Evolutionary conservation across 1,284 basidiomycete species (phyloP), one percentile per base, ranked within the genome.

Genomic region (Rhodotorula sp.): DNA sequence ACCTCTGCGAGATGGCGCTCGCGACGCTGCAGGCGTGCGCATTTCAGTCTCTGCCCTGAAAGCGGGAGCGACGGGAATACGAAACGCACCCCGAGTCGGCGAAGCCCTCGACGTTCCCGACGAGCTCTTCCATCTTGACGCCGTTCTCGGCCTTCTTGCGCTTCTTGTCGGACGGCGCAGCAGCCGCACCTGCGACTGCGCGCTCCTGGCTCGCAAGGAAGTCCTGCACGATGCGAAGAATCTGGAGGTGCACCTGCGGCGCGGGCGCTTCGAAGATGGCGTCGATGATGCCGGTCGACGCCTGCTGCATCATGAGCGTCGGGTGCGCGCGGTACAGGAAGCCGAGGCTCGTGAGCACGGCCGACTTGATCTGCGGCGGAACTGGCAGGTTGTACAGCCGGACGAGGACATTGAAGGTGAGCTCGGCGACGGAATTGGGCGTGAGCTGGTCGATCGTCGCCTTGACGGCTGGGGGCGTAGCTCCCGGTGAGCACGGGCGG

Each of bases 271-370:
- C 81, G 77, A 98, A 95, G 57, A 97, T 90, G 3, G 84, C 85
- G 79, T 95, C 91, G 91, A 99, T 95, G 81, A 97, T 90, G n/a
- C 82, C 83, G 0, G 90, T 87, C 1, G 94, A 91, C 21, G 86
- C 83, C 12, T 89, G 87, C 68, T 89, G 83, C 0, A 91, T 91
- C 88, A 98, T 94, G 70, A 97, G 83, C 0, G 89, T 89, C 2
- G 96, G 95, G 76, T 94, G 90, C 12, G 93, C 89, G n/a, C 92
- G 89, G 83, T 94, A 98, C 8, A 99, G 82, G 80, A 91, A 96
- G 15, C 82, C 94, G 41, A 99, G 84, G 78, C 92, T 94, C 76
- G 93, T 80, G 70, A 95, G 79, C 27, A 90, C 85, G 29, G 89
- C 85, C 9, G 86, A 86, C 48, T 88, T 86, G 60, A 91, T 82